Percentiles rank a stretch among this genome's conserved stretches.
Conservation (phyloP, 2,329 filamentous ascomycete genomes). For the Ceratocystis harringtonii region DNA sequence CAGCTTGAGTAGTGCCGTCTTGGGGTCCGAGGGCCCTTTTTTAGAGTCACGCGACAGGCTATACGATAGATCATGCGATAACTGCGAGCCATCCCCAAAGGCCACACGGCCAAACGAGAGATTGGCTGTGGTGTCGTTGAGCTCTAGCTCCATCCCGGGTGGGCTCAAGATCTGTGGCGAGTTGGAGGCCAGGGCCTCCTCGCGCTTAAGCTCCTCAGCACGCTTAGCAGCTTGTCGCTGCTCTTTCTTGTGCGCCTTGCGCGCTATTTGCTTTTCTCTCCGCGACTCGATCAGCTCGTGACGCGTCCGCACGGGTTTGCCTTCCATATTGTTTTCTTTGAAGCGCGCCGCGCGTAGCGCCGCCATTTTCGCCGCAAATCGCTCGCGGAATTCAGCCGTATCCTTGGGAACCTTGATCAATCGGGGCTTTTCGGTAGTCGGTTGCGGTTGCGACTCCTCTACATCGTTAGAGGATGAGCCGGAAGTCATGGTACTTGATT, state of each 20-base stretch:
- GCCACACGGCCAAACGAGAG: conserved; percentile 87
- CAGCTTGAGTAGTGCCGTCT: conserved; percentile 69
- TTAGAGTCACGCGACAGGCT: conserved; percentile 42
- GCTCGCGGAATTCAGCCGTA: conserved; percentile 58
- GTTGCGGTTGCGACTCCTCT: conserved; percentile 29
- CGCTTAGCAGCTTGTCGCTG: conserved; percentile 60
- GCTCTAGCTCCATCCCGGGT: conserved; percentile 27
- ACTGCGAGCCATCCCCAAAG: conserved; percentile 69
- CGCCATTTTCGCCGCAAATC: conserved; percentile 70
- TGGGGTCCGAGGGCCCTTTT: conserved; percentile 71
- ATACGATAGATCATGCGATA: conserved; percentile 58
- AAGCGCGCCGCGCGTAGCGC: conserved; percentile 61
- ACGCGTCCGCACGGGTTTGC: conserved; percentile 67
- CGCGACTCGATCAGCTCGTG: conserved; percentile 86
- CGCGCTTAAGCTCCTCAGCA: conserved; percentile 56
- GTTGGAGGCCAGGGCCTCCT: conserved; percentile 47
- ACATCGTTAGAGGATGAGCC: conserved; percentile 51
- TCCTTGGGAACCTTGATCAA: conserved; percentile 54
- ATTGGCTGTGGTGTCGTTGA: conserved; percentile 33
- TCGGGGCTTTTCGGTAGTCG: conserved; percentile 39
- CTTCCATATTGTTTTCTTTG: conserved; percentile 63
- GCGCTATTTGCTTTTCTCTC: conserved; percentile 71
- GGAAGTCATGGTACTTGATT: conserved; percentile 29
- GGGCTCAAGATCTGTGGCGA: conserved; percentile 46
- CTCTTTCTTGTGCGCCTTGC: conserved; percentile 81